A percentile compares a stretch with the other conserved stretches of the same genome.
phyloP scores from a whole-genome alignment of 2,329 filamentous ascomycete species.

The Xylariaceae sp. region DNA sequence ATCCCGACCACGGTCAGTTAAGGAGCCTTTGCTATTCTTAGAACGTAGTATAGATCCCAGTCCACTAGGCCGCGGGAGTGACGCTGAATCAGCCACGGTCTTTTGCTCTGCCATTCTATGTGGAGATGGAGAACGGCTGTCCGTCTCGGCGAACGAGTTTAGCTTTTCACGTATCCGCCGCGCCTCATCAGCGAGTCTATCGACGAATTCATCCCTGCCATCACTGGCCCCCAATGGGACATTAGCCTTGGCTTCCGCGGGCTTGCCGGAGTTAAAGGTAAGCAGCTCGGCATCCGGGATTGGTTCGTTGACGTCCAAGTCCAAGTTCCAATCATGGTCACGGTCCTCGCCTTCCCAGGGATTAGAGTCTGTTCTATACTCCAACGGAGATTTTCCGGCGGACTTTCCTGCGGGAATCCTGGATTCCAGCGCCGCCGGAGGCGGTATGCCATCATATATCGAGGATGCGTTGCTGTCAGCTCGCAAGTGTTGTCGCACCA shows the following conservation, averaged over 20 bases:
- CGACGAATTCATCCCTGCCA: conserved; percentile 63
- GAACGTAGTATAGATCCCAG: conserved; percentile 57
- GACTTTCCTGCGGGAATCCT: conserved; percentile 36
- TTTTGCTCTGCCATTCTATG: conserved; percentile 33
- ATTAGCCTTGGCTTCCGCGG: not conserved
- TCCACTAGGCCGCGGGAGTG: conserved; percentile 46
- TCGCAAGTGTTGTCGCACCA: conserved; percentile 81
- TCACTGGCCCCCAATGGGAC: conserved; percentile 3
- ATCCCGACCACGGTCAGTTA: conserved; percentile 46
- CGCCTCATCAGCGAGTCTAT: conserved; percentile 66
- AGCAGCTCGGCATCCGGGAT: conserved; percentile 24
- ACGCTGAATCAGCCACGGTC: conserved; percentile 30
- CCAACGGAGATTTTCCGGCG: conserved; percentile 30
- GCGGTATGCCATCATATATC: conserved; percentile 56
- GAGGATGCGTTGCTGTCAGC: conserved; percentile 79
- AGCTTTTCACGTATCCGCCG: conserved; percentile 69
- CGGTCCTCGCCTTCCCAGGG: conserved; percentile 43
- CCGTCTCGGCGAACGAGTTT: conserved; percentile 63
- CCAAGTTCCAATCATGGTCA: conserved; percentile 27
- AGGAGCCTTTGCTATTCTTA: conserved; percentile 64
- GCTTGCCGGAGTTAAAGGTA: conserved; percentile 3
- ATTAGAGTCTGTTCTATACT: conserved; percentile 37
- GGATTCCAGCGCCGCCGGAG: conserved; percentile 37
- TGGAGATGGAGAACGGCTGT: conserved; percentile 48
- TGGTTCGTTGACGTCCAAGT: conserved; percentile 31